phyloP scores from a whole-genome alignment of 2,329 filamentous ascomycete species.

The Fusarium pseudocircinatum region DNA sequence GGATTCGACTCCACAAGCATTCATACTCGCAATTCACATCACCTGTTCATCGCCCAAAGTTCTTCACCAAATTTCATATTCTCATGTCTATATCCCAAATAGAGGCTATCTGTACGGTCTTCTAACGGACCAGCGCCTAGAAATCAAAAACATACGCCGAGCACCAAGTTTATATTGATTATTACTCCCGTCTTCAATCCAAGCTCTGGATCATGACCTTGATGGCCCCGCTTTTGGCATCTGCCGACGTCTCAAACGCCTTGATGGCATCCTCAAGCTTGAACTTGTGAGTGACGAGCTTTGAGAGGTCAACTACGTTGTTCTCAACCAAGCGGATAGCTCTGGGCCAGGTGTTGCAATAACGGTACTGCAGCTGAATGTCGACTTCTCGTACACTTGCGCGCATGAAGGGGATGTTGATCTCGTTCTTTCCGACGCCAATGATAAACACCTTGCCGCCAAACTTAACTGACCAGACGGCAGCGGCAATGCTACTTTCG shows the following conservation, averaged over 20 bases:
- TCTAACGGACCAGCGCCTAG: conserved; percentile 31
- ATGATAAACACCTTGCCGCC: conserved; percentile 98
- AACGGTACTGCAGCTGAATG: conserved; percentile 95
- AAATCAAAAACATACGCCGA: conserved; percentile 40
- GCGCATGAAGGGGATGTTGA: conserved; percentile 95
- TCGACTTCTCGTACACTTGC: conserved; percentile 92
- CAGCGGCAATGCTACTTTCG: conserved; percentile 84
- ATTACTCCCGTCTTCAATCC: conserved; percentile 51
- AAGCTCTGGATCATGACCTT: conserved; percentile 93
- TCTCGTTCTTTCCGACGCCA: conserved; percentile 93
- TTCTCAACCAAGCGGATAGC: conserved; percentile 89
- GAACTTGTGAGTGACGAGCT: conserved; percentile 89
- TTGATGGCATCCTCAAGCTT: conserved; percentile 85
- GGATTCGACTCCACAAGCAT: neutral
- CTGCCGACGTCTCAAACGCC: conserved; percentile 88
- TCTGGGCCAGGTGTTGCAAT: conserved; percentile 94
- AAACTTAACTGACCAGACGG: conserved; percentile 92
- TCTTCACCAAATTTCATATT: conserved; percentile 14
- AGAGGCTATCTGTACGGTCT: conserved; percentile 18
- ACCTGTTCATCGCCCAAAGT: neutral
- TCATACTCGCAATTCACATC: neutral
- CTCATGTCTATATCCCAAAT: conserved; percentile 36
- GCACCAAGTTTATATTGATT: conserved; percentile 32
- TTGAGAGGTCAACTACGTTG: conserved; percentile 82
- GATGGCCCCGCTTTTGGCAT: conserved; percentile 93